Evolutionary conservation across 1,139 yeast genomes (phyloP), one percentile per base, ranked within the genome.

Genomic region (Geotrichum siamense): DNA sequence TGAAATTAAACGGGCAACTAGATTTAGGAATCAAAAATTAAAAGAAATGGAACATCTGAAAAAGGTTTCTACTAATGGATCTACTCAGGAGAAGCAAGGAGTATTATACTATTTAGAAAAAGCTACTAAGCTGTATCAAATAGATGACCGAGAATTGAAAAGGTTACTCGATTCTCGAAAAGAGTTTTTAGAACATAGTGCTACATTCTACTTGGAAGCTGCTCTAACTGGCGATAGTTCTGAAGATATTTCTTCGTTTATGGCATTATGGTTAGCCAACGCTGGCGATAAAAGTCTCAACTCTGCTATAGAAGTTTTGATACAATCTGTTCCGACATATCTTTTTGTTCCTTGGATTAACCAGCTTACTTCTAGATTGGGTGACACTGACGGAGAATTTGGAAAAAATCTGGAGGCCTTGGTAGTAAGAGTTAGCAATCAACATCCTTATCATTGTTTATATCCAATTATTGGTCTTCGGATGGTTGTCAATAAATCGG

Each of bases 261-360:
- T 89, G 58, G 82, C 93, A 0, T 61, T 89, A n/a, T 89, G 96
- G 95, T 69, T 91, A 34, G 84, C 82, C 48, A 72, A 74, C 53
- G 69, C 78, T 2, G 59, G 59, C 4, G 68, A 70, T 39, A 71
- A 64, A 1, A 61, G 74, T 3, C 55, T 64, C 12, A 64, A 62
- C 34, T 43, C 38, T 5, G 52, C 50, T 3, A 54, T 62, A 4
- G 48, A 47, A 16, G 41, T 47, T 17, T 49, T 55, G n/a, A 50
- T 61, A 0, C 64, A 69, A 15, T 60, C 74, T 2, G 64, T 85
- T 25, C 82, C 94, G 0, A 68, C 74, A 17, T 67, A 69, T 55
- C 79, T 79, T 53, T 74, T 86, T 45, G 69, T 85, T 3, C 76
- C 86, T 0, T 87, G 96, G 95, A 70, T 81, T 37, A 79, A 84